Base-by-base conservation (phyloP, 768 basidiomycete species). In the Amanita phalloides region DNA sequence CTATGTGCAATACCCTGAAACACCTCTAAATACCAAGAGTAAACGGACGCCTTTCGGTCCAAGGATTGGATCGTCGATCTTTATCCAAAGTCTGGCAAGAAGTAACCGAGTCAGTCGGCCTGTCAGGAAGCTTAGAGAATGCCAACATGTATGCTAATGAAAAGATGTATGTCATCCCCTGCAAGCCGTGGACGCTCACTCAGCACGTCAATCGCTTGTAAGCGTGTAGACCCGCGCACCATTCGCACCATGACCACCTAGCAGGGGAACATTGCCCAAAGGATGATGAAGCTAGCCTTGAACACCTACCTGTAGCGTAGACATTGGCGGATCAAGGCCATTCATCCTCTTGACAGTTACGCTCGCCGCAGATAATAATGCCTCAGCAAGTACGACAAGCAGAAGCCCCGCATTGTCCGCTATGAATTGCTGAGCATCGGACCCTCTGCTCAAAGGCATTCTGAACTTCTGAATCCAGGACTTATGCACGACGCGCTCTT, bases 31-130 rank as follows among this genome's bases (percentile, higher is more conserved):
- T 1, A 74, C 64, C 3, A 90, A 68, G 6, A 86, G 64, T 4
- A 68, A 52, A 33, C 87, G 71, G 3, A 90, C 77, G 1, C 74
- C 84, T 42, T 81, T 79, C 0, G 88, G 89, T 1, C 87, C 89
- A 0, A 83, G 58, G 26, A 82, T 62, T 0, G 86, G 85, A 59
- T 90, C 68, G 1, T 65, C 63, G 5, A 73, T 33, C 33, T 33
- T 33, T 4, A 33, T 33, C 33, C 33, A 33, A 13, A 33, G 33
- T 13, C 33, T 33, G 33, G 13, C 5, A 33, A 13, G 10, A 32
- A 10, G 32, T 10, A 32, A 3, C 32, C 32, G 9, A 33, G 33
- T 13, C 13, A 33, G 13, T 33, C 33, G 1, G 33, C 33, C 33
- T 33, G 20, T 8, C 2, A 20, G 21, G 21, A 23, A 42, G 4